These are phyloP conservation scores for Solanum dulcamara DNA, from an alignment of 257 asterid genomes.

Conservation along the genomic window DNA sequence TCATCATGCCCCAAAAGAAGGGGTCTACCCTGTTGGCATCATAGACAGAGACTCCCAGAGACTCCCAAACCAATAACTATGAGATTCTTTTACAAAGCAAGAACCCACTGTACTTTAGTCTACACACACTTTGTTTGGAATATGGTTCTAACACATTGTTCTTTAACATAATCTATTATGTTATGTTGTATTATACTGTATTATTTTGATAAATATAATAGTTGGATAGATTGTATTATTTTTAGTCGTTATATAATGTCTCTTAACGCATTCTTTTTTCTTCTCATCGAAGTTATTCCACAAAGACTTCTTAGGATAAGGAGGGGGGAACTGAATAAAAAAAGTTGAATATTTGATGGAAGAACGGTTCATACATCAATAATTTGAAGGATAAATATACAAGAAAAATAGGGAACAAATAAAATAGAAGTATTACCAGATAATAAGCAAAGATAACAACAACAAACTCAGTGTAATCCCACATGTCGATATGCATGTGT, in stretches of 20 bases:
- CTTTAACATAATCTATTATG: neutral
- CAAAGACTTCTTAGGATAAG: neutral
- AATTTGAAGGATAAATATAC: neutral
- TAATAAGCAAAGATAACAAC: neutral
- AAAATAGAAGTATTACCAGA: neutral
- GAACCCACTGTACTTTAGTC: neutral
- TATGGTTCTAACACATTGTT: neutral
- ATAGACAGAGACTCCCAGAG: neutral
- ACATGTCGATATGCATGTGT: no score
- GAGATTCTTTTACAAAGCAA: neutral
- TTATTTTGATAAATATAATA: neutral
- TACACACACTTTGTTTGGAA: neutral
- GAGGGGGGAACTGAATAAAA: neutral
- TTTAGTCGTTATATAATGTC: neutral
- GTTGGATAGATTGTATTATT: neutral
- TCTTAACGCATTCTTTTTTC: no score
- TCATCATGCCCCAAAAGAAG: neutral
- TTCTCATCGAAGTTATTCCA: no score
- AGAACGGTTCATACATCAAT: neutral
- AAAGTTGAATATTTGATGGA: no score
- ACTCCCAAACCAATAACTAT: neutral
- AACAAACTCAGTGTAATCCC: neutral
- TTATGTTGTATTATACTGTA: neutral
- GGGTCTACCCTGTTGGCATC: neutral
- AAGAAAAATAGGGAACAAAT: neutral